These are phyloP conservation scores for Ceratocystis papillata DNA, from an alignment of 2,329 filamentous ascomycete genomes.

Conservation along the genomic window DNA sequence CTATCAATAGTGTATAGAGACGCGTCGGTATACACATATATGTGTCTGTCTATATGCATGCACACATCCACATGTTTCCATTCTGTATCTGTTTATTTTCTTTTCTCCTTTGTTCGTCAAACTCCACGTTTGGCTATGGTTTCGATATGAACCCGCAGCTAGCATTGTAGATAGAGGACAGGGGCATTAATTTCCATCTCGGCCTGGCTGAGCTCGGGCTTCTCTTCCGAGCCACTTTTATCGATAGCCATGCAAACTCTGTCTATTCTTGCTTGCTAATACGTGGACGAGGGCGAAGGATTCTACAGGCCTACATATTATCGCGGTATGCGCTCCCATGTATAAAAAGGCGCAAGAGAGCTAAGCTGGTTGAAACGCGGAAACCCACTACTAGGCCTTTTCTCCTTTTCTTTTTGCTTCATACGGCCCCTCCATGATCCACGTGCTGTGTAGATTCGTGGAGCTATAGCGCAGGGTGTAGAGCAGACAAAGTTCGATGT, in stretches of 20 bases:
- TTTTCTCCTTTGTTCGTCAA: no score
- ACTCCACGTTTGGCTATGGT: background rate
- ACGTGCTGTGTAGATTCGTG: background rate
- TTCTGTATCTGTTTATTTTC: background rate
- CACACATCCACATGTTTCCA: background rate
- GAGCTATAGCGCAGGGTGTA: background rate
- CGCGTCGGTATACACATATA: background rate
- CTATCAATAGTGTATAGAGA: background rate
- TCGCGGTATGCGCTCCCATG: background rate
- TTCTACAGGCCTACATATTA: background rate
- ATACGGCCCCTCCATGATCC: background rate
- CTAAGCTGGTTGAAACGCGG: no score
- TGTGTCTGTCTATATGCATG: background rate
- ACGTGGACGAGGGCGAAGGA: background rate
- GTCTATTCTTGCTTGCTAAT: background rate
- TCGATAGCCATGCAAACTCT: background rate
- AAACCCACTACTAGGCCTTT: background rate
- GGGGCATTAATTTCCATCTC: background rate
- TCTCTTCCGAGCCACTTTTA: background rate
- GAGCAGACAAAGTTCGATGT: background rate
- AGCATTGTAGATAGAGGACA: background rate
- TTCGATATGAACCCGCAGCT: background rate
- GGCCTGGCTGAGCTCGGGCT: background rate
- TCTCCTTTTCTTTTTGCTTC: background rate
- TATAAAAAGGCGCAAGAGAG: no score